phyloP scores from a whole-genome alignment of 768 basidiomycete species.

The Crassisporium funariophilum region DNA sequence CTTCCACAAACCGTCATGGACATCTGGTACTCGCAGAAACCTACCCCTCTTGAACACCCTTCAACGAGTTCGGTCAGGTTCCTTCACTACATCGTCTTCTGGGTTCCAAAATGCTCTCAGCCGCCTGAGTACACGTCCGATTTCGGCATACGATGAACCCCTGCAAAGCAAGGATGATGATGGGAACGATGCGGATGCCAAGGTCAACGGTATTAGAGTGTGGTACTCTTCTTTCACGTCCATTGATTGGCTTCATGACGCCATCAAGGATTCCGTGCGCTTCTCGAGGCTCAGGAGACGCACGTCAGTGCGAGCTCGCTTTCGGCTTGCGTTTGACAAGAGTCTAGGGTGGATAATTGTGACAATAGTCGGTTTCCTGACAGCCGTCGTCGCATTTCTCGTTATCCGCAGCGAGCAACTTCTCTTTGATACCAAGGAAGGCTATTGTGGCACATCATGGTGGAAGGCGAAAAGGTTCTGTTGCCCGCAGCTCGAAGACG shows the following conservation, averaged over 20 bases:
- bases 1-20: conserved; percentile 24
- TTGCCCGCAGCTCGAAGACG: conserved; percentile 51
- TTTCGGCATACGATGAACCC: conserved; percentile 72
- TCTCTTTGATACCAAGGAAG: conserved; percentile 92
- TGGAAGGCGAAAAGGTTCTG: conserved; percentile 82
- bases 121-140: conserved; percentile 53
- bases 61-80: conserved; percentile 25
- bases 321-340: conserved; percentile 70
- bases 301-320: conserved; percentile 67
- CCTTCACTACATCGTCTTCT: conserved; percentile 40
- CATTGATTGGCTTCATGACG: conserved; percentile 96
- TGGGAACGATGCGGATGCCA: conserved; percentile 56
- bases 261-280: conserved; percentile 90
- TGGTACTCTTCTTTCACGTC: conserved; percentile 91
- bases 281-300: conserved; percentile 68
- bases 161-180: conserved; percentile 36
- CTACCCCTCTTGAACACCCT: conserved; percentile 37
- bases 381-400: conserved; percentile 83
- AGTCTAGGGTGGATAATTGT: conserved; percentile 89
- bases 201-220: conserved; percentile 85
- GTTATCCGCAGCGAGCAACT: conserved; percentile 85
- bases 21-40: conserved; percentile 35
- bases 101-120: conserved; percentile 38
- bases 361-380: conserved; percentile 83
- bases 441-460: conserved; percentile 74